Base-by-base conservation (phyloP, 345 rosid species). In the Arabis alpina region DNA sequence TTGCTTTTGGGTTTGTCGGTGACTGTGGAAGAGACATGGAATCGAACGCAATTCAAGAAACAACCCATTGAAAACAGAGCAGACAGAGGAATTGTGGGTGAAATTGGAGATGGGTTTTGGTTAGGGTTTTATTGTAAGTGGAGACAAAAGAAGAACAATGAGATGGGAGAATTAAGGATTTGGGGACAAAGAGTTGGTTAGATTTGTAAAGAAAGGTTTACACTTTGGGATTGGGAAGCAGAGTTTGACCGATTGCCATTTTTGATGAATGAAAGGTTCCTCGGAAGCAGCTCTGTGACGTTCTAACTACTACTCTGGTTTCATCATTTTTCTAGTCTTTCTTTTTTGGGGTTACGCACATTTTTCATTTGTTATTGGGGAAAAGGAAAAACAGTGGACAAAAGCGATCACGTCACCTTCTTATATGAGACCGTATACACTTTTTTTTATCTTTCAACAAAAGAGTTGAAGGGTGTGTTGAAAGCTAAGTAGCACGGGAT, bases 1-100 rank as follows among this genome's bases (percentile, higher is more conserved):
- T 43, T 4, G 5, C 9, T 71, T 25, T n/a, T 72, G 16, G 52
- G 71, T 37, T 67, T 72, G 14, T 16, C 68, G 49, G 30, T 66
- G 51, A 2, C 23, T n/a, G 13, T 41, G 13, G 11, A 52, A 41
- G 66, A 32, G 45, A 36, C 78, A 24, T 62, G 60, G 30, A 70
- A 64, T 7, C 73, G 54, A 28, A 83, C 67, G 40, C 76, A 79
- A 7, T 49, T 71, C 69, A 74, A 51, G 37, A 84, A 66, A 73
- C 77, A 83, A 60, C 64, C 81, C 89, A 87, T 87, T 49, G 28
- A n/a, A 51, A 30, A 77, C 50, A 61, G 41, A 74, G 30, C 13
- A 74, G 42, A 70, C 36, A 61, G 50, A 4, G 10, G 48, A 6
- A 6, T 43, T n/a, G 36, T 45, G 9, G 10, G 23, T 45, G 50